Base-by-base conservation (phyloP, 2,329 filamentous ascomycete genomes). In the Lasiodiplodia sp. region DNA sequence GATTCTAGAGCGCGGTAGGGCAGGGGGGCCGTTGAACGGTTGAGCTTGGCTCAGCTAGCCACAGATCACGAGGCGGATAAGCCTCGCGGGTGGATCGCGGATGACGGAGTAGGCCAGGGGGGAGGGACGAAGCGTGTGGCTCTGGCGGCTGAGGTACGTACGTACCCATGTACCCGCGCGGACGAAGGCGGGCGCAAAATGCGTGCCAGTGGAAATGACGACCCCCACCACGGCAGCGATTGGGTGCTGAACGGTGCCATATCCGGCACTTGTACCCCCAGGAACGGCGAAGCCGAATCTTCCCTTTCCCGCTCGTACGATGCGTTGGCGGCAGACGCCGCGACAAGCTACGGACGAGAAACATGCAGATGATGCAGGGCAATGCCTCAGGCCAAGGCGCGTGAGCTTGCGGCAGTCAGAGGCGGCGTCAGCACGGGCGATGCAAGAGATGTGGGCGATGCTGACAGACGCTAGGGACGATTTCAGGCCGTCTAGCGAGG, bases 41-140 rank as follows among this genome's bases (percentile, higher is more conserved):
- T 52, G 58, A 49, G 60, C 60, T 64, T 64, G 40, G 58, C 58
- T 49, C 60, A 64, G 60, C 60, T 38, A 64, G 60, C 60, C 60
- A 64, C 60, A 64, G 52, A 53, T 38, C 60, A 64, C 44, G 12
- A 18, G 28, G 44, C 8, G 4, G 58, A 63, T 63, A 49, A 63
- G 58, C 44, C 40, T 34, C 53, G 55, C 11, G n/a, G 28, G 44
- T 16, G 44, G 44, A 23, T 18, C 10, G 44, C 28, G 28, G 60
- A 63, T 63, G 60, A 63, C 60, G 60, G 60, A 47, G 38, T 52
- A 28, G 18, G 44, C 21, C 60, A 25, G 47, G 47, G 44, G 31
- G 40, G 40, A 62, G 40, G 56, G 31, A 4, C 25, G 6, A 14
- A 40, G 23, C 40, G 57, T 49, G 58, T 63, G 58, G 58, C 58